Evolutionary conservation across 106 monocot species (phyloP), one percentile per base, ranked within the genome.

Genomic region (Gastrodia elata): DNA sequence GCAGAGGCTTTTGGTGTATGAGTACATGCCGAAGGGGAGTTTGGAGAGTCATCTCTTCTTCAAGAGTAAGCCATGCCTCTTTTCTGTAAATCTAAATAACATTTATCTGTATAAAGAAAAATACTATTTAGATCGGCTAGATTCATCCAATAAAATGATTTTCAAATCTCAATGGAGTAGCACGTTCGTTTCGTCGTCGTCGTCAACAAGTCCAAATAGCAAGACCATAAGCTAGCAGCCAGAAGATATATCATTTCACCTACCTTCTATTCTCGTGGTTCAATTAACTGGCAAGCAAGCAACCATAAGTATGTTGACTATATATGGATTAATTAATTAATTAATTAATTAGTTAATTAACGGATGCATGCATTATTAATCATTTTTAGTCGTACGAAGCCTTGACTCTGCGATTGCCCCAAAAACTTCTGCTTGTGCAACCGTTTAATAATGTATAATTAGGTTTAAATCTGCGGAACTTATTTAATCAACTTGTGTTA

Each of bases 21-120:
- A 87, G 20, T 87, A 79, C 74, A 73, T 87, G 84, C 70, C 70
- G 5, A 68, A 84, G 59, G 84, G 87, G 14, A 87, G 81, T 78
- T 74, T 87, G 27, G 87, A 87, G 78, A 87, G 82, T 49, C 87
- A 84, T 56, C 78, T 87, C 6, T 87, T 84, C 40, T 79, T 81
- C 24, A 26, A 82, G 87, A 84, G 77, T 69, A 84, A 75, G 4
- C 13, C 1, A 30, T 13, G 30, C 32, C 61, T 61, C 30, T 65
- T 20, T 28, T 41, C 34, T n/a, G 0, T 22, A 22, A 52, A 22
- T 52, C 20, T 48, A 48, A 48, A 1, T 13, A 48, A 16, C 3
- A 48, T 18, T 48, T 48, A 2, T 48, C 20, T 48, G 11, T 20
- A 10, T 8, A 3, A 48, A 44, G 2, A 13, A 48, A 16, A 48